Conservation (phyloP, 2,329 filamentous ascomycete species). For the Aspergillus japonicus region DNA sequence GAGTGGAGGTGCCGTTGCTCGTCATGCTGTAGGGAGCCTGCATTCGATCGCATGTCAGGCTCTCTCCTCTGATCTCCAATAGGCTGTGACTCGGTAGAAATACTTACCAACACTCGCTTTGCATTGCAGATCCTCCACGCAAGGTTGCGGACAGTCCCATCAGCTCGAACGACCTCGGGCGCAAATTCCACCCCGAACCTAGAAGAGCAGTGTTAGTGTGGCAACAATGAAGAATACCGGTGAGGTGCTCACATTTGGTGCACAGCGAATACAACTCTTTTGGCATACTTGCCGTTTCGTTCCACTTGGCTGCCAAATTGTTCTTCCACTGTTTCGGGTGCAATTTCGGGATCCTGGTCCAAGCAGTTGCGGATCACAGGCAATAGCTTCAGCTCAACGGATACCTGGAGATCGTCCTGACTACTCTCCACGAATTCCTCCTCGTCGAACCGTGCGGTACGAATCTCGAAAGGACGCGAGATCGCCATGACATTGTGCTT, state of each 20-base stretch:
- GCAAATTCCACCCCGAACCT: conserved; percentile 92
- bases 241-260: conserved; percentile 74
- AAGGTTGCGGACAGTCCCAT: conserved; percentile 85
- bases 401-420: conserved; percentile 62
- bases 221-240: not conserved
- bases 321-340: conserved; percentile 75
- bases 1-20: conserved; percentile 60
- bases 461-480: conserved; percentile 88
- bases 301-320: conserved; percentile 82
- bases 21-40: conserved; percentile 74
- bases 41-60: not conserved
- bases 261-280: conserved; percentile 88
- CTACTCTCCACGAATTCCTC: conserved; percentile 60
- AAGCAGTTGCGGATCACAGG: conserved; percentile 89
- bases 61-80: not conserved
- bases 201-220: conserved; percentile 11
- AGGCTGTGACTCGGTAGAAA: not conserved
- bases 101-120: conserved; percentile 84
- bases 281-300: conserved; percentile 82
- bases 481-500: conserved; percentile 92
- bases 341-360: conserved; percentile 86
- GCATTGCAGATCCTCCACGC: conserved; percentile 95
- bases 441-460: conserved; percentile 77
- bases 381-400: conserved; percentile 74
- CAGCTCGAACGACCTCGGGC: conserved; percentile 84